Evolutionary conservation across 331 rosid genomes (phyloP).

Genomic region (Prunus yedoensis): DNA sequence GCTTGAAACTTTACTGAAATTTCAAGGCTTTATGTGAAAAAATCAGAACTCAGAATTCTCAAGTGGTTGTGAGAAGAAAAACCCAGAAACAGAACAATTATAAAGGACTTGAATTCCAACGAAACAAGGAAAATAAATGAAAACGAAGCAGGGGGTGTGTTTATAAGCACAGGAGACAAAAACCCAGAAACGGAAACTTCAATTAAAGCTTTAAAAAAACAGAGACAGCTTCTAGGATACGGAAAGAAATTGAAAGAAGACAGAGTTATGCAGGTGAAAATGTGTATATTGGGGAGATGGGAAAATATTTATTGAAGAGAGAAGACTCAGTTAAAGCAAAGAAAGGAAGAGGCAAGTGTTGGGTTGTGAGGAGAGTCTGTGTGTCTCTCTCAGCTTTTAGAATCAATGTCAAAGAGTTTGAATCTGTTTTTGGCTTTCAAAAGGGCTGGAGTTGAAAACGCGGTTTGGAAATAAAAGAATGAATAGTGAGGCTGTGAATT

Average conservation of each 20-base stretch:
- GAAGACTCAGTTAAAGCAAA: constrained; percentile 1
- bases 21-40: constrained; percentile 8
- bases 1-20: constrained; percentile 15
- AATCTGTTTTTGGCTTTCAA: constrained; percentile 2
- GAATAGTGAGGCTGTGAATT: background rate
- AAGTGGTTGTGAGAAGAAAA: background rate
- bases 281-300: constrained; percentile 15
- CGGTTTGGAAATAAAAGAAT: constrained; percentile 25
- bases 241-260: background rate
- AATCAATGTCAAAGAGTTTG: constrained; percentile 31
- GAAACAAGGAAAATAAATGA: background rate
- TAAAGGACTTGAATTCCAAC: background rate
- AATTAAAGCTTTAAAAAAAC: background rate
- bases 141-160: background rate
- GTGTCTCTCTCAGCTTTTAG: background rate
- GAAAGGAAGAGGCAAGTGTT: background rate
- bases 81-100: constrained; percentile 8
- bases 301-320: constrained; percentile 11
- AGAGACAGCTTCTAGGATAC: background rate
- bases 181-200: constrained; percentile 25
- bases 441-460: constrained; percentile 26
- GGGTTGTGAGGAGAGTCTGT: background rate
- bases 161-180: constrained; percentile 8
- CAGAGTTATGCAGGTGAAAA: background rate
- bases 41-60: background rate